Conservation (phyloP, 306 rosid genomes). For the Pachyrhizus erosus region DNA sequence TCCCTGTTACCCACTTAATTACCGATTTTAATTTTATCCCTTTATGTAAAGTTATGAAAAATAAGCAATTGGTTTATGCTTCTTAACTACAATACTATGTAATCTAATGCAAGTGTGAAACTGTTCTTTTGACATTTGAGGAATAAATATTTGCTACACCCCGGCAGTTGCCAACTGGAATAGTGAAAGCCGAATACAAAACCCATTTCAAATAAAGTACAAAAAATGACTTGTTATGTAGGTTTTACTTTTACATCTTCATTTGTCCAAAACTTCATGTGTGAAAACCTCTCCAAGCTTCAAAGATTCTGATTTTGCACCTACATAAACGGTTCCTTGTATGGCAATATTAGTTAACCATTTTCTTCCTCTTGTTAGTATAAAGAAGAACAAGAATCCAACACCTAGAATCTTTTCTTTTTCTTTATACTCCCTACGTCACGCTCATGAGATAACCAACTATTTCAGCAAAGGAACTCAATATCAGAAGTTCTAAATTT, state of each 20-base stretch:
- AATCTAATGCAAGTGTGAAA: neutral
- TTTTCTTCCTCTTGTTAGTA: conserved; percentile 44
- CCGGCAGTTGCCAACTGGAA: conserved; percentile 10
- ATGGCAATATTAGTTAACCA: conserved; percentile 45
- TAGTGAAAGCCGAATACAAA: neutral
- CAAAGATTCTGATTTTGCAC: conserved; percentile 51
- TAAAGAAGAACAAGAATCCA: conserved; percentile 44
- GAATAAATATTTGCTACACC: neutral
- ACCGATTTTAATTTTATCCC: neutral
- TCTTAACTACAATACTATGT: neutral
- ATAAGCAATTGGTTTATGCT: neutral
- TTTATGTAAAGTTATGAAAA: neutral
- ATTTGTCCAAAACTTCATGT: conserved; percentile 38
- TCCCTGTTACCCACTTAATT: neutral
- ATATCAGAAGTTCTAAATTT: conserved; percentile 18
- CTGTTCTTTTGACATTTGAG: neutral
- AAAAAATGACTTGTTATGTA: neutral
- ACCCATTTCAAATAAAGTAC: neutral
- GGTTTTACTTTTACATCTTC: conserved; percentile 13
- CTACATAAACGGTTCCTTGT: conserved; percentile 45
- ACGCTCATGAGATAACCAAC: conserved; percentile 33
- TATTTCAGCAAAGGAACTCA: conserved; percentile 36
- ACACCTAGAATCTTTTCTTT: conserved; percentile 40
- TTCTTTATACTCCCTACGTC: conserved; percentile 34
- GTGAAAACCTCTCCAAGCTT: conserved; percentile 16